Percentiles rank a stretch among this genome's conserved stretches.
Conservation (phyloP, 2,329 filamentous ascomycete species). For the Harringtonia lauricola region DNA sequence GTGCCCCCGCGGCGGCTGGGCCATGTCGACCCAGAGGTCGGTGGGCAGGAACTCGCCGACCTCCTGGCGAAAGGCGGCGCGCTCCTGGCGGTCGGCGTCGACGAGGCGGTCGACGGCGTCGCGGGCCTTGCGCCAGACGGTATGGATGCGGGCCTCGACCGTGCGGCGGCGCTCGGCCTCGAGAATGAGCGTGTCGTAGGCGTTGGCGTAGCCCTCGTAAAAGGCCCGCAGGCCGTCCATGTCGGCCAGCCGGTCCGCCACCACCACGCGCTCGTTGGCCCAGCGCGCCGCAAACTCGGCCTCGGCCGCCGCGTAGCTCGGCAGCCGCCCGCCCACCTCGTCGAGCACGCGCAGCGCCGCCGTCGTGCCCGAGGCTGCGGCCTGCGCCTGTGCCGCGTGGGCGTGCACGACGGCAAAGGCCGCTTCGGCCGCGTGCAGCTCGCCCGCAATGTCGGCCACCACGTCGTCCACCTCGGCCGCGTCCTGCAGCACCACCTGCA, state of each 20-base stretch:
- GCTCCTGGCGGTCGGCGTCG: conserved; percentile 58
- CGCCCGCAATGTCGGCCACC: conserved; percentile 61
- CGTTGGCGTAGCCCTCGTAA: conserved; percentile 75
- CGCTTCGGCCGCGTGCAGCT: conserved; percentile 65
- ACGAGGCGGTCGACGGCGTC: conserved; percentile 66
- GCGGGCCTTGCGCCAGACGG: conserved; percentile 66
- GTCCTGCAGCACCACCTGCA: conserved; percentile 67
- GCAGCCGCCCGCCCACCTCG: conserved; percentile 54
- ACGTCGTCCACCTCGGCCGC: conserved; percentile 56
- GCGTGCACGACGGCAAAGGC: conserved; percentile 53
- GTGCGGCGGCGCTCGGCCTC: conserved; percentile 68
- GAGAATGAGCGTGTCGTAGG: conserved; percentile 74
- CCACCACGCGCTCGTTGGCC: conserved; percentile 61
- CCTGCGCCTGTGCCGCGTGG: conserved; percentile 46
- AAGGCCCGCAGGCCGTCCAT: conserved; percentile 70
- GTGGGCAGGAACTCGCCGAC: conserved; percentile 79
- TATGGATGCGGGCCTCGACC: conserved; percentile 63
- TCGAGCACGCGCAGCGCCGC: conserved; percentile 57
- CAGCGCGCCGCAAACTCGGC: conserved; percentile 56
- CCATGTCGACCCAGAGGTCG: conserved; percentile 76
- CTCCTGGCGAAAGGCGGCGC: conserved; percentile 69
- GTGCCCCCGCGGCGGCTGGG: conserved; percentile 43
- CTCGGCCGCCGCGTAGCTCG: conserved; percentile 53
- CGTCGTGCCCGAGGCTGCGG: conserved; percentile 45
- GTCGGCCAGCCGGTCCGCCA: conserved; percentile 60